These are phyloP conservation scores for Ziziphus jujuba DNA, from an alignment of 306 rosid genomes.

Conservation along the genomic window DNA sequence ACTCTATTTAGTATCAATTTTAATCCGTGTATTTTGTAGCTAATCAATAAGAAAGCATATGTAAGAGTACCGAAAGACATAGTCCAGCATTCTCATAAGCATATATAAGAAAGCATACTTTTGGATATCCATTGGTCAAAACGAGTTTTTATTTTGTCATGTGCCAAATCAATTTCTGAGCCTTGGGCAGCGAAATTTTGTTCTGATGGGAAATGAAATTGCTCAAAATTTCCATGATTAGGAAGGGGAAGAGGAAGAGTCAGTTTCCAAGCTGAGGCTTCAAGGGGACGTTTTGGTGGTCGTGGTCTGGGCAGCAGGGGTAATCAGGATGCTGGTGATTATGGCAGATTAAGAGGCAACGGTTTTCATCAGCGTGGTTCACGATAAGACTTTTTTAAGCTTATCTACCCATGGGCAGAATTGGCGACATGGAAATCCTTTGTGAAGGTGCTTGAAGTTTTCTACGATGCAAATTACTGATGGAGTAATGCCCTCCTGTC, in stretches of 20 bases:
- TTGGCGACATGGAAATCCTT: slow-evolving; percentile 17
- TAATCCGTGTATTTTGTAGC: background rate
- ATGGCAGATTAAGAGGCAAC: slow-evolving; percentile 60
- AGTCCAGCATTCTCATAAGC: too few relatives aligned
- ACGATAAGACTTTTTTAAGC: slow-evolving; percentile 36
- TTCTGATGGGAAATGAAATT: background rate
- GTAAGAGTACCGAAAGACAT: too few relatives aligned
- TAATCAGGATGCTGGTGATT: slow-evolving; percentile 58
- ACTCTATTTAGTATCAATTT: too few relatives aligned
- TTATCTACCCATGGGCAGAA: slow-evolving; percentile 14
- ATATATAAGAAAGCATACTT: background rate
- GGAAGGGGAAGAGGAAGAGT: slow-evolving; percentile 89
- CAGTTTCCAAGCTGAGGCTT: slow-evolving; percentile 58
- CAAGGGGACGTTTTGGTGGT: slow-evolving; percentile 74
- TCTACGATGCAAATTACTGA: slow-evolving; percentile 20
- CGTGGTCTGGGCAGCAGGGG: slow-evolving; percentile 58
- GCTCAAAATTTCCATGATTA: slow-evolving; percentile 24
- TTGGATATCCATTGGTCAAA: background rate
- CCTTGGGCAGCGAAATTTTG: background rate
- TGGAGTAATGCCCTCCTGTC: slow-evolving; percentile 35
- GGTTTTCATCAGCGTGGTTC: slow-evolving; percentile 70
- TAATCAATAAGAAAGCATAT: background rate
- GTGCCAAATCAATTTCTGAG: too few relatives aligned
- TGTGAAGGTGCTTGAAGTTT: slow-evolving; percentile 36
- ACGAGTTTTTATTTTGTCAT: background rate